Base-by-base conservation (phyloP, 345 rosid genomes). In the Camelina neglecta region DNA sequence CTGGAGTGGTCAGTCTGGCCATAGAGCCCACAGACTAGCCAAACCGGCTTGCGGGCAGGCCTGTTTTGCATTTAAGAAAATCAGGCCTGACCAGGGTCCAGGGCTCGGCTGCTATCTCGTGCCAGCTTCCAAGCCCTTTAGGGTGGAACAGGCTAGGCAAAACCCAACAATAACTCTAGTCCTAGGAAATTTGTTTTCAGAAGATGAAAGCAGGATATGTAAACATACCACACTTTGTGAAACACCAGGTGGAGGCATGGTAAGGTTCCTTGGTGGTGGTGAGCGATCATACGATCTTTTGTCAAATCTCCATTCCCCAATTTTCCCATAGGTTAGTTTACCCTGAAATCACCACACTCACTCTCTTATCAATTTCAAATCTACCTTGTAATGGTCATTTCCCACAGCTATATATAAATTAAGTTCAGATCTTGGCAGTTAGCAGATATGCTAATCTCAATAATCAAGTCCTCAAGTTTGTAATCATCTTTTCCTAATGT, bases 291-390 rank as follows among this genome's bases (percentile, higher is more conserved):
- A 90, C 3, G 99, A 90, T 83, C 99, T 86, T 83, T 95, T 95
- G 80, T 92, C 97, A 6, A 95, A 95, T 81, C 97, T 85, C 99
- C 99, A 95, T 82, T 90, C 94, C 55, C 99, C 99, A 33, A 88
- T 82, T 83, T 83, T 95, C 49, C 99, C 99, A 81, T 95, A 90
- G 20, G 94, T 95, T 73, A 85, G 76, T 62, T 84, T 79, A 73
- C 98, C 98, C 99, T 79, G 74, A 31, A 71, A 31, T 58, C 81
- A 60, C 15, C 68, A 66, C 15, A 64, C 18, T 18, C 29, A 24
- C 10, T 26, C 8, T 31, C 71, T 44, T 13, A 11, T 45, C 50
- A 31, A 11, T 39, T 20, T n/a, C 63, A 60, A 42, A 21, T 24
- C 23, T 29, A 63, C 35, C 35, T 63, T 70, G 12, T 39, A 39